Evolutionary conservation across 2,329 filamentous ascomycete genomes (phyloP), one percentile per base, ranked within the genome.

Genomic region (Fusarium piperis): DNA sequence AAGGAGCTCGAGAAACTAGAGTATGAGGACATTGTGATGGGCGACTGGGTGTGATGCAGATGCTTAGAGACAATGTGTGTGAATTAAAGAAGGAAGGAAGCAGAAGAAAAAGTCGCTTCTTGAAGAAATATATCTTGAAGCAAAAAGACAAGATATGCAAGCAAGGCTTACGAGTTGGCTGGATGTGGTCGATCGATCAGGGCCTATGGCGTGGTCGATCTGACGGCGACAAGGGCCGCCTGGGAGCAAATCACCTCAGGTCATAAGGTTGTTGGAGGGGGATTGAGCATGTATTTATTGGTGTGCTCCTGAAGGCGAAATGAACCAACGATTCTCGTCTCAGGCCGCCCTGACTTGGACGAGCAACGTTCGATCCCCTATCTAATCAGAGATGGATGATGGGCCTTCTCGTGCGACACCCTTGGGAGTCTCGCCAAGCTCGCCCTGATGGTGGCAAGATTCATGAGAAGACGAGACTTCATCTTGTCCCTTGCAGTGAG

Each of bases 251-350:
- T 74, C 72, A 72, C 74, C 74, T 72, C 66, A 75, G 64, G 61
- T 70, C 74, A 71, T 68, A 66, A 73, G 74, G 63, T 69, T 63
- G 64, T 73, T 68, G 70, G 74, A 76, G 74, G 68, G 74, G 62
- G 58, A 76, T 76, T 75, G 74, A 76, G 74, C 74, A 76, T 65
- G 58, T 76, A 76, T 72, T 74, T 65, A 71, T 71, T 46, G 56
- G 64, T 53, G 53, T 61, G 53, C 61, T 63, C 36, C 48, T 62
- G 70, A 51, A 68, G 65, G 60, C 48, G 26, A 35, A 59, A 58
- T 58, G 67, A 60, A 48, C 64, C 58, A 70, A 51, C 58, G 53
- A 63, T 73, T 62, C 53, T 73, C 70, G 67, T 73, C 70, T 62
- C 66, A 73, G 70, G 59, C 63, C 44, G 70, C 70, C 57, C 66